Base-by-base conservation (phyloP, 345 rosid species). In the Rhizophora mangle region DNA sequence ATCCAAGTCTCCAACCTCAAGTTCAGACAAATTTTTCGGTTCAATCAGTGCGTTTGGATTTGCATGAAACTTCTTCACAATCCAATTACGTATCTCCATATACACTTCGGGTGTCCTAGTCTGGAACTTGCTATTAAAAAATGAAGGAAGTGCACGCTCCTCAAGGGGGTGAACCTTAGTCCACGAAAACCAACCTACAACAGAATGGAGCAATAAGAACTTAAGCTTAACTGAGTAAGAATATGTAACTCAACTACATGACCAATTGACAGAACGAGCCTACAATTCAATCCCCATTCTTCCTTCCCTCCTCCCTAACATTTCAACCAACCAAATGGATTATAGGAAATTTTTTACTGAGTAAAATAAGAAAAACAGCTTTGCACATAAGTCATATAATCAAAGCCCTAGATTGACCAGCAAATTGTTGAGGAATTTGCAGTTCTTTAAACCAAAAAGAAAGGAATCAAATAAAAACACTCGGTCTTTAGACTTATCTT, bases 121-220 rank as follows among this genome's bases (percentile, higher is more conserved):
- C 60, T 86, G 74, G 64, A 86, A 71, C 80, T 92, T 92, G 60
- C 98, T 95, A 62, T 85, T 88, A 68, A 96, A 96, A 85, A 96
- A 92, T 46, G 97, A 84, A 64, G 97, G 83, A 71, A 92, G 32
- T 22, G 84, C 69, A 74, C 85, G 84, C 86, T 96, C 98, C 82
- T 96, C 99, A 37, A 96, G 88, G 55, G 74, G 71, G 73, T 96
- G 99, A 81, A 85, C 54, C 54, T 85, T 85, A 61, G 84, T 81
- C 99, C 99, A 96, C 70, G 97, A 89, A 84, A 92, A 92, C 99
- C 99, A 96, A 74, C 99, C 97, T 96, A 82, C 58, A 64, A 71
- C 61, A 32, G 49, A 67, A 21, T 63, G 51, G 27, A 52, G 59
- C 11, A 69, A 70, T 19, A 49, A 47, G 22, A 34, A 69, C 49